phyloP scores from a whole-genome alignment of 306 rosid genomes.

The Cucurbita argyrosperma region DNA sequence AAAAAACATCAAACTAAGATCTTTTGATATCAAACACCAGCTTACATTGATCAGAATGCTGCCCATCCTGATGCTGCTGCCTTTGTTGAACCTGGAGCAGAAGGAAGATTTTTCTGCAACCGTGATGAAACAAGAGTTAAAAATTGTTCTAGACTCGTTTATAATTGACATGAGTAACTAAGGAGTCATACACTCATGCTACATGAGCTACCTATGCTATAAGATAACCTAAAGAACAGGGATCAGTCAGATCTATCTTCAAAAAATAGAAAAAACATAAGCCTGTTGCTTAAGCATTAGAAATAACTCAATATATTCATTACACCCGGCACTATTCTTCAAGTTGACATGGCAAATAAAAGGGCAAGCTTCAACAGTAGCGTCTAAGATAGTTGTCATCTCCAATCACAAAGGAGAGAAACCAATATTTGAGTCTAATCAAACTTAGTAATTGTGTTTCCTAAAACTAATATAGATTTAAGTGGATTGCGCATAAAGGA shows the following conservation, averaged over 20 bases:
- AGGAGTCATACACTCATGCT: neutral
- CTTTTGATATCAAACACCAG: constrained; percentile 10
- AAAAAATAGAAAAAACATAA: neutral
- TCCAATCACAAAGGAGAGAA: neutral
- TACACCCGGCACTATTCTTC: neutral
- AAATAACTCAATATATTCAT: neutral
- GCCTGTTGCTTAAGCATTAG: neutral
- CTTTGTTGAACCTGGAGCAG: constrained; percentile 41
- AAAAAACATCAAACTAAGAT: constrained; percentile 19
- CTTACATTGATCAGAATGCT: constrained; percentile 49
- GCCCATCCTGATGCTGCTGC: constrained; percentile 92
- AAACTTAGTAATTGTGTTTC: neutral
- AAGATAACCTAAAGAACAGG: neutral
- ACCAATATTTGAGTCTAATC: neutral
- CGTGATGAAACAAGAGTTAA: neutral
- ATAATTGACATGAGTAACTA: neutral
- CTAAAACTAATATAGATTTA: neutral
- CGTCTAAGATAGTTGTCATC: neutral
- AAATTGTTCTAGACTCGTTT: constrained; percentile 4
- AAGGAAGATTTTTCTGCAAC: constrained; percentile 73
- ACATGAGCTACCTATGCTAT: neutral
- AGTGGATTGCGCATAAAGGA: neutral
- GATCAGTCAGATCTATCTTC: neutral
- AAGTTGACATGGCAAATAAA: neutral
- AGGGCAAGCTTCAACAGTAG: neutral